A percentile compares a stretch with the other conserved stretches of the same genome.
Evolutionary conservation across 805 yeast species (phyloP).

Genomic region (Pichia gijzeniarum): DNA sequence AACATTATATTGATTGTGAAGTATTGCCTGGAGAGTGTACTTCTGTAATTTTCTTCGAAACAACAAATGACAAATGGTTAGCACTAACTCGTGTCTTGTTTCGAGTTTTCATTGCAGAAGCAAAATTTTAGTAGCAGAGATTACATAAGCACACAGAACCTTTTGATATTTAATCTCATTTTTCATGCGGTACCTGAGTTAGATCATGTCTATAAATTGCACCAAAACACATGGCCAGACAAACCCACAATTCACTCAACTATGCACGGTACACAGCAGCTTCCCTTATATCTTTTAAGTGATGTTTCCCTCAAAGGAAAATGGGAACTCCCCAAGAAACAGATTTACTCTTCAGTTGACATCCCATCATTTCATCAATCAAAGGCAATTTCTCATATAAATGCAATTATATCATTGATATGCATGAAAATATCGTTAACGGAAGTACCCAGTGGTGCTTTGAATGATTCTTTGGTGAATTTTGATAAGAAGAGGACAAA

Average conservation of each 20-base stretch:
- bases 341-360: conserved; percentile 38
- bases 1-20: background rate
- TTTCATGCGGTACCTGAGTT: too few relatives aligned
- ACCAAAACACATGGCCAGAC: too few relatives aligned
- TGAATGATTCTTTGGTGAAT: conserved; percentile 27
- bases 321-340: conserved; percentile 36
- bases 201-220: too few relatives aligned
- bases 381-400: conserved; percentile 35
- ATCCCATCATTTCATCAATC: conserved; percentile 40
- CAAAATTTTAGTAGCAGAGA: too few relatives aligned
- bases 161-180: too few relatives aligned
- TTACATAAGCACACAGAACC: background rate
- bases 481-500: conserved; percentile 16
- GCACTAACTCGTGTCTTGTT: too few relatives aligned
- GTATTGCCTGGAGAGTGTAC: too few relatives aligned
- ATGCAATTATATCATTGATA: conserved; percentile 32
- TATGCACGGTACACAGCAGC: background rate
- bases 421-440: conserved; percentile 32
- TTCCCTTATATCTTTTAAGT: background rate
- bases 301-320: background rate
- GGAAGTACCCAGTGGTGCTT: conserved; percentile 32
- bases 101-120: too few relatives aligned
- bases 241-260: background rate
- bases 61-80: too few relatives aligned
- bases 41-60: too few relatives aligned